These are phyloP conservation scores for Abrus pulchellus DNA, from an alignment of 306 rosid genomes.

Conservation along the genomic window DNA sequence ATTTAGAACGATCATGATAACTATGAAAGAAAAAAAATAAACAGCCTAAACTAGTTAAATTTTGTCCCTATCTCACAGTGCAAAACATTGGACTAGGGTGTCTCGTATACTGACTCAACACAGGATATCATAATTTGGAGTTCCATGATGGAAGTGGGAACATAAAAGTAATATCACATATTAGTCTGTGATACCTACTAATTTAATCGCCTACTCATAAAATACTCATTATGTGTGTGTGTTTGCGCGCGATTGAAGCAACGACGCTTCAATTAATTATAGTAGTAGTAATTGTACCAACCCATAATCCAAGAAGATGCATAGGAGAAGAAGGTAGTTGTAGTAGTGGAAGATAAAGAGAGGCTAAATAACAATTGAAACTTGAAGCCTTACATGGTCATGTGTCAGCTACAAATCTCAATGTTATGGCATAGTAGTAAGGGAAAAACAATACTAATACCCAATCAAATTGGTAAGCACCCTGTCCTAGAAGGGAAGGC, in stretches of 20 bases:
- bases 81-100: too few relatives aligned
- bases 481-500: constrained; percentile 45
- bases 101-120: too few relatives aligned
- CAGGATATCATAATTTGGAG: too few relatives aligned
- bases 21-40: too few relatives aligned
- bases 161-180: too few relatives aligned
- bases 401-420: constrained; percentile 54
- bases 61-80: too few relatives aligned
- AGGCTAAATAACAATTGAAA: constrained; percentile 26
- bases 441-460: background rate
- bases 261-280: background rate
- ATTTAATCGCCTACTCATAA: background rate
- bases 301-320: background rate
- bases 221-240: background rate
- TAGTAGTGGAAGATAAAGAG: background rate
- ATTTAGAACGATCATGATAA: too few relatives aligned
- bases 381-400: constrained; percentile 14
- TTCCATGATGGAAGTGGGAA: too few relatives aligned
- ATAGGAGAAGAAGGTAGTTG: background rate
- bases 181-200: too few relatives aligned
- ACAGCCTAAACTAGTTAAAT: too few relatives aligned
- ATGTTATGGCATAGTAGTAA: constrained; percentile 31
- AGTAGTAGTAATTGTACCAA: background rate
- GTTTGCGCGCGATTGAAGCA: background rate
- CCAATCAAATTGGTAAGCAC: constrained; percentile 50